Conservation (phyloP, 208 protist genomes). For the Trypanosoma vivax region DNA sequence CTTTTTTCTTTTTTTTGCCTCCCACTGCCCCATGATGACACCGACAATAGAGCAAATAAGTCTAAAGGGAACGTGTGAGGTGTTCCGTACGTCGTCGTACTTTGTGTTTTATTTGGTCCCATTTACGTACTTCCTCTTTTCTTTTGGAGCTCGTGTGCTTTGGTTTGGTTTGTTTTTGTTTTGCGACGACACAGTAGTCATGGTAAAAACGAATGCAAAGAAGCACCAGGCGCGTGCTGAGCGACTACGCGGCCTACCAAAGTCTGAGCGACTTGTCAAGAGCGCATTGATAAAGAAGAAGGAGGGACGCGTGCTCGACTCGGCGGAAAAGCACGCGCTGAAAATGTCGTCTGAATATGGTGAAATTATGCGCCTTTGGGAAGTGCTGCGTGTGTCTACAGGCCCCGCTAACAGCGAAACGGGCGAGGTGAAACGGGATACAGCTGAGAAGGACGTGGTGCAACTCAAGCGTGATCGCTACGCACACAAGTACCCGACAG, state of each 20-base stretch:
- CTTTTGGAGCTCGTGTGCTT: slow-evolving; percentile 3
- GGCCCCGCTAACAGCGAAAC: slow-evolving; percentile 19
- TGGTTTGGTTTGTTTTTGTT: slow-evolving; percentile 2
- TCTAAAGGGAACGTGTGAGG: no score
- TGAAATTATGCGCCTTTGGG: slow-evolving; percentile 83
- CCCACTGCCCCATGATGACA: no score
- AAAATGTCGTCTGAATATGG: slow-evolving; percentile 86
- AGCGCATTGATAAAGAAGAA: slow-evolving; percentile 86
- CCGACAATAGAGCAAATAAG: no score
- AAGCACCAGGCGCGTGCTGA: slow-evolving; percentile 63
- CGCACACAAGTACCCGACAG: slow-evolving; percentile 82
- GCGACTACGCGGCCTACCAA: slow-evolving; percentile 59
- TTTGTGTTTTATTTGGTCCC: not conserved
- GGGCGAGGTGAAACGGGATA: slow-evolving; percentile 8
- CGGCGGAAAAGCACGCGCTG: slow-evolving; percentile 81
- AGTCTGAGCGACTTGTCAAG: slow-evolving; percentile 66
- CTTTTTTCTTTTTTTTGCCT: not conserved
- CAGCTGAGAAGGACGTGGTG: slow-evolving; percentile 13
- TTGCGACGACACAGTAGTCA: slow-evolving; percentile 15
- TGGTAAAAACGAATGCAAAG: slow-evolving; percentile 78
- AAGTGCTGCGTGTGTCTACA: slow-evolving; percentile 52
- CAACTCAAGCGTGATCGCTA: slow-evolving; percentile 51
- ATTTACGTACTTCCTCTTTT: not conserved
- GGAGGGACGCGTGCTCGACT: slow-evolving; percentile 75
- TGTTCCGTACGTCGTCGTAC: no score